Conservation (phyloP, 768 basidiomycete species). For the Punctularia strigosozonata region DNA sequence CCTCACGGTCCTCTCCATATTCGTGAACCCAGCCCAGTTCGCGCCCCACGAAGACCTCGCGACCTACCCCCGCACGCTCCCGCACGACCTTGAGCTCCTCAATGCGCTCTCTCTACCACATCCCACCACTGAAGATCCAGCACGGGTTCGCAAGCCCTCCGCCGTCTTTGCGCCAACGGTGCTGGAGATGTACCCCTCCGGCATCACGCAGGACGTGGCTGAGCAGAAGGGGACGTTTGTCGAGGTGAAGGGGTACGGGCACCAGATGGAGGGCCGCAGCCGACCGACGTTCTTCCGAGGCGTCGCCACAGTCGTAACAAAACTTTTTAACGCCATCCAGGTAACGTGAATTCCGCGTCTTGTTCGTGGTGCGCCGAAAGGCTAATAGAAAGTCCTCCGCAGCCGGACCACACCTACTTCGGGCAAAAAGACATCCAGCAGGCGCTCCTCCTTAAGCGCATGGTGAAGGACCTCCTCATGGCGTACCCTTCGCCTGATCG, state of each 20-base stretch:
- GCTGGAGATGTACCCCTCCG: slow-evolving; percentile 86
- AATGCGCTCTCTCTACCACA: slow-evolving; percentile 15
- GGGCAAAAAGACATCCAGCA: slow-evolving; percentile 99
- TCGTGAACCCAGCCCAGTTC: slow-evolving; percentile 97
- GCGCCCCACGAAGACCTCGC: slow-evolving; percentile 90
- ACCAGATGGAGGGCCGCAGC: slow-evolving; percentile 86
- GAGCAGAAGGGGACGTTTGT: slow-evolving; percentile 83
- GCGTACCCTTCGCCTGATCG: slow-evolving; percentile 59
- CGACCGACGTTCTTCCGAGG: slow-evolving; percentile 92
- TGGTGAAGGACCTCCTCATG: slow-evolving; percentile 74
- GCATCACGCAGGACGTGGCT: slow-evolving; percentile 64
- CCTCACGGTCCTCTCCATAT: slow-evolving; percentile 85
- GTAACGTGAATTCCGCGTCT: slow-evolving; percentile 24
- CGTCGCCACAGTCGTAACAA: slow-evolving; percentile 89
- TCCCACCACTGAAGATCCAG: slow-evolving; percentile 13
- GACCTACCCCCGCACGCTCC: slow-evolving; percentile 83
- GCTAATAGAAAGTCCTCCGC: slow-evolving; percentile 7
- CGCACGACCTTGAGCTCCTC: slow-evolving; percentile 59
- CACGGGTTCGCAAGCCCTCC: slow-evolving; percentile 28
- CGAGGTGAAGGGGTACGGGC: slow-evolving; percentile 81
- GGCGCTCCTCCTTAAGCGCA: slow-evolving; percentile 68
- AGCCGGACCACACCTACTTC: slow-evolving; percentile 92
- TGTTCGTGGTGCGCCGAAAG: neutral
- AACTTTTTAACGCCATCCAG: slow-evolving; percentile 88
- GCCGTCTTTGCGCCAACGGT: slow-evolving; percentile 76